A percentile compares a stretch with the other conserved stretches of the same genome.
Evolutionary conservation across 2,329 filamentous ascomycete species (phyloP).

Genomic region (Botrytis sinoallii): DNA sequence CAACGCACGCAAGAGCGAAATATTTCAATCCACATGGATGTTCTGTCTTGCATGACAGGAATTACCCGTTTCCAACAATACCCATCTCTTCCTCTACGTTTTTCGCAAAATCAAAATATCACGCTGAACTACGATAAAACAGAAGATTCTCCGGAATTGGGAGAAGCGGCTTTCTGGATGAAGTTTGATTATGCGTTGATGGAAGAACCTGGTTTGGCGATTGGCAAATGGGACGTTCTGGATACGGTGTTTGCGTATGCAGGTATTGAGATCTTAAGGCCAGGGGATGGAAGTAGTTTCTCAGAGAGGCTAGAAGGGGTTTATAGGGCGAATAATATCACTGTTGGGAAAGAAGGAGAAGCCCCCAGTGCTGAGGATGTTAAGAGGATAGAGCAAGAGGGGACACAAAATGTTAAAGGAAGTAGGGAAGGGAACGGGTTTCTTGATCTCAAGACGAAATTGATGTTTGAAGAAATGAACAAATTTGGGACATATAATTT

Average conservation of each 20-base stretch:
- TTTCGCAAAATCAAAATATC: constrained; percentile 5
- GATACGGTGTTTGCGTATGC: constrained; percentile 56
- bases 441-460: constrained; percentile 28
- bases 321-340: constrained; percentile 33
- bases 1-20: constrained; percentile 26
- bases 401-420: constrained; percentile 38
- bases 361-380: constrained; percentile 25
- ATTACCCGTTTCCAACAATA: constrained; percentile 60
- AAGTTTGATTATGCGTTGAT: constrained; percentile 60
- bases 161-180: constrained; percentile 56
- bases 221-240: constrained; percentile 55
- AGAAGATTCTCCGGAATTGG: constrained; percentile 48
- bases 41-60: constrained; percentile 68
- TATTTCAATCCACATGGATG: constrained; percentile 59
- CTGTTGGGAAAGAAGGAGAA: not conserved
- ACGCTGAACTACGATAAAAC: constrained; percentile 57
- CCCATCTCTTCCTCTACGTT: constrained; percentile 9
- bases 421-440: constrained; percentile 36
- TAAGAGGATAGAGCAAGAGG: constrained; percentile 29
- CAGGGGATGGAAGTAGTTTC: constrained; percentile 39
- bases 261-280: constrained; percentile 56
- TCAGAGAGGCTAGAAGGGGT: constrained; percentile 27
- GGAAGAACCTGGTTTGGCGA: constrained; percentile 49
- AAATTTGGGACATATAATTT: constrained; percentile 32
- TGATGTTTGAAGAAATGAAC: constrained; percentile 31